These are phyloP conservation scores for Claviceps sorghi DNA, from an alignment of 2,329 filamentous ascomycete species.

Conservation along the genomic window DNA sequence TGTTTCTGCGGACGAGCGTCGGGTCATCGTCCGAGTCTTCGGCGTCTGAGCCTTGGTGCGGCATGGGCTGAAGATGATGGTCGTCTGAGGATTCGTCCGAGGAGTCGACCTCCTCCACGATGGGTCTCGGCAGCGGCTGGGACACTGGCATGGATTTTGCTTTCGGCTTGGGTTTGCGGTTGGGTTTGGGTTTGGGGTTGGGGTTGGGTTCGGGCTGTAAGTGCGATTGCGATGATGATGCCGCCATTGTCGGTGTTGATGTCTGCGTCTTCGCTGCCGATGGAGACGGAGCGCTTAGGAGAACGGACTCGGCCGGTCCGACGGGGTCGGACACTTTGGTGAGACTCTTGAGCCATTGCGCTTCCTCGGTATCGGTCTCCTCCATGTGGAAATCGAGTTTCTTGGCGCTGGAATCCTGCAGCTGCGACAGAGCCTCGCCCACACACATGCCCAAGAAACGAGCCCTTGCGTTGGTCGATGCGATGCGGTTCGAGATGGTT, in stretches of 20 bases:
- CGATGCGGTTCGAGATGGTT: slow-evolving; percentile 72
- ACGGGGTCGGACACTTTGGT: slow-evolving; percentile 45
- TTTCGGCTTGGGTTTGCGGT: background rate
- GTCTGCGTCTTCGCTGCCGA: background rate
- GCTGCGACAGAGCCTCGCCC: slow-evolving; percentile 52
- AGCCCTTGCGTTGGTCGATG: slow-evolving; percentile 57
- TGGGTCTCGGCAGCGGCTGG: slow-evolving; percentile 24
- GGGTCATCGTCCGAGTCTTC: slow-evolving; percentile 92
- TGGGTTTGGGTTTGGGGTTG: background rate
- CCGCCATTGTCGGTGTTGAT: background rate
- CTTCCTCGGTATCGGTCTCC: slow-evolving; percentile 59
- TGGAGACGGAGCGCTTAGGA: slow-evolving; percentile 5
- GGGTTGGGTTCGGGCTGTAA: background rate
- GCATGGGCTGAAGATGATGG: slow-evolving; percentile 23
- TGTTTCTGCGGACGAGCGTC: slow-evolving; percentile 70
- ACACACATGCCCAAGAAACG: slow-evolving; percentile 81
- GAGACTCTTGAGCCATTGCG: slow-evolving; percentile 58
- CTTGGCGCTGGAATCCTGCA: slow-evolving; percentile 54
- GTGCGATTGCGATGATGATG: background rate
- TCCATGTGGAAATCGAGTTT: slow-evolving; percentile 74
- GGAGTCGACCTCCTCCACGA: slow-evolving; percentile 52
- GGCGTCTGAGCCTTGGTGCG: slow-evolving; percentile 73
- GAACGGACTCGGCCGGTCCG: slow-evolving; percentile 41
- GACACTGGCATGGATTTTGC: slow-evolving; percentile 9
- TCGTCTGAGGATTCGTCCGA: slow-evolving; percentile 52